A percentile compares a stretch with the other conserved stretches of the same genome.
These are phyloP conservation scores for Candida mattraensis DNA, from an alignment of 805 yeast genomes.

Conservation along the genomic window DNA sequence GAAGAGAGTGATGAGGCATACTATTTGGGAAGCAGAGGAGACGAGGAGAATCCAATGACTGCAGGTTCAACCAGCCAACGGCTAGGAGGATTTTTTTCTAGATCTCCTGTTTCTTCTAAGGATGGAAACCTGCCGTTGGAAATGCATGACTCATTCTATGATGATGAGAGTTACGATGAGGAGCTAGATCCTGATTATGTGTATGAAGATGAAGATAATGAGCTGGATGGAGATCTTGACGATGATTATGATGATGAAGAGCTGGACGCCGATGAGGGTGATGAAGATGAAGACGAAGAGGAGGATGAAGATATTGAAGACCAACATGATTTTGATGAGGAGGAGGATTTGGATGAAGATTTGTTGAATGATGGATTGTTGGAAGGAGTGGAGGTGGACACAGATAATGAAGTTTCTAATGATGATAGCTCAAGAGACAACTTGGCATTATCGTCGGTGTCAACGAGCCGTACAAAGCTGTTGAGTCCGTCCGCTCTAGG, in stretches of 20 bases:
- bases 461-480: constrained; percentile 1
- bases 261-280: constrained; percentile 20
- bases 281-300: constrained; percentile 29
- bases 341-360: constrained; percentile 30
- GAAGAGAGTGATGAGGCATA: constrained; percentile 37
- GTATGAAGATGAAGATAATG: constrained; percentile 25
- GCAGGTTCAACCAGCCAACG: constrained; percentile 18
- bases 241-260: constrained; percentile 35
- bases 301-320: constrained; percentile 36
- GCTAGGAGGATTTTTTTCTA: constrained; percentile 19
- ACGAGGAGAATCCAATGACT: constrained; percentile 5
- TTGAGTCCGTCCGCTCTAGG: constrained; percentile 13
- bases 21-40: constrained; percentile 20
- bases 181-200: constrained; percentile 18
- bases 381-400: constrained; percentile 17
- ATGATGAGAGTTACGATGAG: constrained; percentile 4
- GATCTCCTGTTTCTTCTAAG: constrained; percentile 18
- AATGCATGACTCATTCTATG: constrained; percentile 31
- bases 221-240: constrained; percentile 32
- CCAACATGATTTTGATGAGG: constrained; percentile 35
- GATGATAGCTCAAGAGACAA: constrained; percentile 13
- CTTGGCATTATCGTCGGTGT: neutral
- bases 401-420: constrained; percentile 9
- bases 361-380: constrained; percentile 30
- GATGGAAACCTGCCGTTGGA: constrained; percentile 30